Conservation (phyloP, 306 rosid genomes). For the Datisca glomerata region DNA sequence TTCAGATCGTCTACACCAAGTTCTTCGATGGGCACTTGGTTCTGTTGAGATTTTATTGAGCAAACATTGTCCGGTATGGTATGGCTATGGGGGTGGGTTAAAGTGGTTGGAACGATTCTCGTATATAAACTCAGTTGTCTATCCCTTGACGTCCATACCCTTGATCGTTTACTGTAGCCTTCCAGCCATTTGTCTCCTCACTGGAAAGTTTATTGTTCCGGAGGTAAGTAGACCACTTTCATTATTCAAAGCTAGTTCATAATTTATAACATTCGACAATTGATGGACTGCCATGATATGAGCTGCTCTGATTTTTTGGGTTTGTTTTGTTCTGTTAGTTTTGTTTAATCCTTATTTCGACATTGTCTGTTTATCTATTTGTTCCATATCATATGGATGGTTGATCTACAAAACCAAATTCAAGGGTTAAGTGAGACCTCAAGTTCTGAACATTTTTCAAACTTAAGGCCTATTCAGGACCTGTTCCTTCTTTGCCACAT, state of each 20-base stretch:
- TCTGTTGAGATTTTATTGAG: background rate
- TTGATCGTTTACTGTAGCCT: slow-evolving; percentile 3
- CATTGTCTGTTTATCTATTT: too few species aligned
- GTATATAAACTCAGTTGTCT: slow-evolving; percentile 2
- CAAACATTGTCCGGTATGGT: background rate
- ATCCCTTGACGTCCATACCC: slow-evolving; percentile 1
- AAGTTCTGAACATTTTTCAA: too few species aligned
- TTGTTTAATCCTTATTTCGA: too few species aligned
- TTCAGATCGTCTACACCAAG: background rate
- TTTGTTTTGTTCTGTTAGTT: too few species aligned
- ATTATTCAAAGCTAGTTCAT: background rate
- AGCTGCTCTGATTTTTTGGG: too few species aligned
- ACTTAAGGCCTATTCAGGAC: too few species aligned
- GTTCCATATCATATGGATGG: too few species aligned
- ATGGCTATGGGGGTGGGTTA: slow-evolving; percentile 1
- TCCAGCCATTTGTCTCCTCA: slow-evolving; percentile 2
- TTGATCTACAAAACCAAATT: too few species aligned
- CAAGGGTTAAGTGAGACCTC: too few species aligned
- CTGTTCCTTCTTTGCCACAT: too few species aligned
- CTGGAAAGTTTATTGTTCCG: background rate
- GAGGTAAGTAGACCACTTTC: background rate
- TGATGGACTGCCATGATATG: too few species aligned
- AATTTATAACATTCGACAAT: too few species aligned
- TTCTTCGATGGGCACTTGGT: background rate
- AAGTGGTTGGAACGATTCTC: slow-evolving; percentile 4